These are phyloP conservation scores for Corrigiola litoralis DNA, from an alignment of 179 eudicot species.

Conservation along the genomic window DNA sequence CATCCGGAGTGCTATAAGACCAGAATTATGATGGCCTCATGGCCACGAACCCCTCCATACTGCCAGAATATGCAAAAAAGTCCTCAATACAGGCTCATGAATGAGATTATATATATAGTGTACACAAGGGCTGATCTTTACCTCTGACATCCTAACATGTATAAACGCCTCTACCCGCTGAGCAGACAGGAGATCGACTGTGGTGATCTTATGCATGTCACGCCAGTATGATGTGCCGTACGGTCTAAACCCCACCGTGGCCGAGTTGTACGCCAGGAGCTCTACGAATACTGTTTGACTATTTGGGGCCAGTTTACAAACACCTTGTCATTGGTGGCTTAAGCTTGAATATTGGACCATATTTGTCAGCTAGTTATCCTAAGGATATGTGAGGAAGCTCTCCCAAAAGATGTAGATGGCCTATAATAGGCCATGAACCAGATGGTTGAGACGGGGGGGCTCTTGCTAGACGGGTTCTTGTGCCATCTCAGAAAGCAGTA, in stretches of 20 bases:
- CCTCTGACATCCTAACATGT: constrained; percentile 6
- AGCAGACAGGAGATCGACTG: background rate
- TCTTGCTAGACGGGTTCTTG: background rate
- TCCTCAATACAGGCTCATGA: no score
- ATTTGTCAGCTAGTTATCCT: constrained; percentile 11
- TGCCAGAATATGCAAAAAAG: no score
- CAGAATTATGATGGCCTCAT: no score
- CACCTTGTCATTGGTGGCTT: background rate
- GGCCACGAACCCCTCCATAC: no score
- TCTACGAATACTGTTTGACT: background rate
- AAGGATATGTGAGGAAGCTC: constrained; percentile 9
- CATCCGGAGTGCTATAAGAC: no score
- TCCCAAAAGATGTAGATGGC: constrained; percentile 15
- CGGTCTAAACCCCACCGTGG: background rate
- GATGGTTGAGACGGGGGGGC: constrained; percentile 18
- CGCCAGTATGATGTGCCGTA: constrained; percentile 3
- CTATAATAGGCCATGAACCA: constrained; percentile 22
- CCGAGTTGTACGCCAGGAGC: background rate
- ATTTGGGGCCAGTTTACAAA: constrained; percentile 2
- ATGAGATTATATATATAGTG: no score
- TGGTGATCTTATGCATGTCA: background rate
- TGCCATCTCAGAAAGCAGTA: background rate
- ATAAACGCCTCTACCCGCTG: background rate
- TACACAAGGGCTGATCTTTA: no score
- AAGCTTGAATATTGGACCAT: constrained; percentile 14